Evolutionary conservation across 352 stramenopile genomes (phyloP), one percentile per base, ranked within the genome.

Genomic region (Phytophthora rubi): DNA sequence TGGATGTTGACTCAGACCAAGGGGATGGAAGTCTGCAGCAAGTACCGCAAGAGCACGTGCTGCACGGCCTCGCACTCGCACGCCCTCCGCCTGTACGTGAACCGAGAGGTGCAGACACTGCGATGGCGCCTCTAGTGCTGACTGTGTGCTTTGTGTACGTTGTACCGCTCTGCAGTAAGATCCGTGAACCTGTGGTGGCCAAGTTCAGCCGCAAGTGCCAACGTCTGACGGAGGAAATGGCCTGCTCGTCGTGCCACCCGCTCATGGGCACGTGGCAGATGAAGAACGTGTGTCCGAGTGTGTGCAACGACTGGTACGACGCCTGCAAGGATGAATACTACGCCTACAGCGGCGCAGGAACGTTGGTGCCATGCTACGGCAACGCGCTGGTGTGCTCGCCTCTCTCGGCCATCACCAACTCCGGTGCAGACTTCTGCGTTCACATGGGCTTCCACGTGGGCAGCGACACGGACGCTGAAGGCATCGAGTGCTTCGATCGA

Each of bases 391-490:
- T 95, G 39, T 95, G 88, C 62, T 95, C 88, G 35, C 86, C 79
- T 4, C 77, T 95, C 9, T 82, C 80, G 8, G 53, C 58, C 5
- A 94, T 95, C 54, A 81, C 80, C 37, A 39, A 69, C 6, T 80
- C 71, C 16, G 85, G 86, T 4, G 74, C 64, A 23, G 82, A 89
- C 53, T 94, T 95, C 44, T 95, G 88, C 68, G 60, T 73, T 16
- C 79, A 88, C 55, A 95, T 95, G 88, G 88, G 88, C 13, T 94
- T 89, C 70, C 85, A 92, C 23, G 86, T 93, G 37, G 88, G 85
- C 42, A 80, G 65, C 21, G 70, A 85, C 21, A 71, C 84, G 42
- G 88, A 95, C 53, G 73, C 68, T 6, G 88, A 95, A 59, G 88
- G 87, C 6, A 69, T 83, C 42, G 86, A 93, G 33, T 95, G 88